Conservation (phyloP, 306 rosid species). For the Quercus dentata region DNA sequence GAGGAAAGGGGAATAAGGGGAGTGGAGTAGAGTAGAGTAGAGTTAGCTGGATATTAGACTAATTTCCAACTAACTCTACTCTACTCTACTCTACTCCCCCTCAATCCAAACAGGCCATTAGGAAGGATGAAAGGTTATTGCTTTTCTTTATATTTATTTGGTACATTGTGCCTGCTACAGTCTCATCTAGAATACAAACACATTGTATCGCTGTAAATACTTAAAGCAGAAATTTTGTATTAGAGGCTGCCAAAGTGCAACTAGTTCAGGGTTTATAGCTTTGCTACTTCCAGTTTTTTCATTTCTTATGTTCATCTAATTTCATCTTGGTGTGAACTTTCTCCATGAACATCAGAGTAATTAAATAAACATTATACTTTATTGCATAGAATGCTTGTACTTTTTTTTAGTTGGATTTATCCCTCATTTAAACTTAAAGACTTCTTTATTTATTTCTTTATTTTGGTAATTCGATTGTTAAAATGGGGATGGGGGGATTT, state of each 20-base stretch:
- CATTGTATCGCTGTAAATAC: neutral
- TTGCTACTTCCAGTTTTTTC: neutral
- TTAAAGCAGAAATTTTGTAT: neutral
- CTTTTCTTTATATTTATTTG: neutral
- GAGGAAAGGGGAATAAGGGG: too few relatives aligned
- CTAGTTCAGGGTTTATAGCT: neutral
- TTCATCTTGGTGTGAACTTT: neutral
- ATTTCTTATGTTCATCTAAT: neutral
- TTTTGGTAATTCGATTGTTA: too few relatives aligned
- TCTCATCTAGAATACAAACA: neutral
- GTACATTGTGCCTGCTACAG: neutral
- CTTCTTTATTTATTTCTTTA: too few relatives aligned
- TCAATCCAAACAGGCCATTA: too few relatives aligned
- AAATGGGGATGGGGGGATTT: too few relatives aligned
- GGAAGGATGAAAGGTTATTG: neutral
- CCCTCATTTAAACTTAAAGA: neutral
- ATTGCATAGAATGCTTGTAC: neutral
- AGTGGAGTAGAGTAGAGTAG: too few relatives aligned
- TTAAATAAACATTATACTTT: neutral
- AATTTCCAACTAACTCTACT: too few relatives aligned
- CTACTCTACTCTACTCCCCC: too few relatives aligned
- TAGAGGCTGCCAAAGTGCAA: neutral
- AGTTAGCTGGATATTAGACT: too few relatives aligned
- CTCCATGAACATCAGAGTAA: neutral
- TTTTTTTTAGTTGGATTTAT: neutral